Evolutionary conservation across 2,329 filamentous ascomycete genomes (phyloP), one percentile per base, ranked within the genome.

Genomic region (Pseudohalonectria lignicola): DNA sequence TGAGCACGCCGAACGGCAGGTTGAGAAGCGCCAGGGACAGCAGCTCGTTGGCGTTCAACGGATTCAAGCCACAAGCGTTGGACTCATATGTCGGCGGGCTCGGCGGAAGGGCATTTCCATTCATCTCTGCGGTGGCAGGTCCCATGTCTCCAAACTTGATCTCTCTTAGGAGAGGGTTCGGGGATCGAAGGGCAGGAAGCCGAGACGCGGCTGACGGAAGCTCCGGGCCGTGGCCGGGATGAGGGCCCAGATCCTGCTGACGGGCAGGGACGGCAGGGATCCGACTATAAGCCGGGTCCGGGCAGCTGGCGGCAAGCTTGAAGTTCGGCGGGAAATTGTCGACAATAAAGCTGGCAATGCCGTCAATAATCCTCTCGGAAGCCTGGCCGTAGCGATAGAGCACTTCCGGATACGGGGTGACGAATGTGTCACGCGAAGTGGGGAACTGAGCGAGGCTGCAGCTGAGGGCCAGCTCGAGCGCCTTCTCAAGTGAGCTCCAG

Each of bases 91-190:
- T 17, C 15, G 31, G 12, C 15, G 18, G 31, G 16, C 15, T 26
- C 8, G 23, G 23, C 12, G 23, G 23, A 12, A 26, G 23, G 8
- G 23, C 7, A n/a, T n/a, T n/a, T n/a, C n/a, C n/a, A n/a, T n/a
- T n/a, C n/a, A 26, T 5, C 23, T 28, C 5, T 4, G 15, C 8
- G 11, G 37, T 41, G 5, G 42, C 41, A 44, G 61, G 36, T 48
- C 74, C 62, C 16, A 80, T 60, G 45, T 85, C 79, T n/a, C 82
- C 82, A 49, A 86, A 86, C 43, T 77, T 74, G 37, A 86, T 84
- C 43, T 67, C 20, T 4, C 29, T 37, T 3, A 37, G 36, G 18
- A 31, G 28, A 12, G 28, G 36, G 13, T 37, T 37, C 36, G 28
- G 16, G 26, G 28, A 29, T 3, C 31, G 15, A 16, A 31, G 29